Percentiles rank a stretch among this genome's conserved stretches.
These are phyloP conservation scores for Cardamine resedifolia DNA, from an alignment of 345 rosid species.

Conservation along the genomic window DNA sequence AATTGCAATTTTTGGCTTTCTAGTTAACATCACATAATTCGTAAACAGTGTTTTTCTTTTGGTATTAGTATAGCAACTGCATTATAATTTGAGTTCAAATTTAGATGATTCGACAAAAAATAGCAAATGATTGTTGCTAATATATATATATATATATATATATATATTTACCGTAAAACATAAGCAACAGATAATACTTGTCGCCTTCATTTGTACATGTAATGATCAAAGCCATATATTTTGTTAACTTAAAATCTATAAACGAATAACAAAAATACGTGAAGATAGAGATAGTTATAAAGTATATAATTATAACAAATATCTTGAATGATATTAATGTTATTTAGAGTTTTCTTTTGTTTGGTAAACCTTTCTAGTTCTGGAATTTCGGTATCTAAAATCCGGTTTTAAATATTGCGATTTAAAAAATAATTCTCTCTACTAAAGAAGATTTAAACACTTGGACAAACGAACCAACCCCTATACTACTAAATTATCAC, in stretches of 20 bases:
- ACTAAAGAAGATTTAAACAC: no score
- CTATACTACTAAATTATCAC: no score
- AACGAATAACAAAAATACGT: background rate
- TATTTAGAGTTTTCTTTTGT: no score
- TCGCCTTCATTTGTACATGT: background rate
- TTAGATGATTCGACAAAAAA: background rate
- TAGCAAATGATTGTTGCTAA: background rate
- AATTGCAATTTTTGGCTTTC: background rate
- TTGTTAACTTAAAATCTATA: background rate
- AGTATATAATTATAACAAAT: background rate
- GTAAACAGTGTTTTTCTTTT: background rate
- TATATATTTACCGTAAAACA: background rate
- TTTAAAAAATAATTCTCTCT: no score
- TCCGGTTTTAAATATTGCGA: no score
- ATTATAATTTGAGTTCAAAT: background rate
- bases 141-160: no score
- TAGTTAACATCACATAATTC: slow-evolving; percentile 4
- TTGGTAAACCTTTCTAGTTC: no score
- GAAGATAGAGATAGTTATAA: background rate
- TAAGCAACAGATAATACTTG: background rate
- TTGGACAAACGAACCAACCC: no score
- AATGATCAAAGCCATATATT: background rate
- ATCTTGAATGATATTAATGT: background rate
- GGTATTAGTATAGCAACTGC: background rate
- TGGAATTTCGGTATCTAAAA: no score